Evolutionary conservation across 1,284 basidiomycete genomes (phyloP), one percentile per base, ranked within the genome.

Genomic region (Marasmius fiardii): DNA sequence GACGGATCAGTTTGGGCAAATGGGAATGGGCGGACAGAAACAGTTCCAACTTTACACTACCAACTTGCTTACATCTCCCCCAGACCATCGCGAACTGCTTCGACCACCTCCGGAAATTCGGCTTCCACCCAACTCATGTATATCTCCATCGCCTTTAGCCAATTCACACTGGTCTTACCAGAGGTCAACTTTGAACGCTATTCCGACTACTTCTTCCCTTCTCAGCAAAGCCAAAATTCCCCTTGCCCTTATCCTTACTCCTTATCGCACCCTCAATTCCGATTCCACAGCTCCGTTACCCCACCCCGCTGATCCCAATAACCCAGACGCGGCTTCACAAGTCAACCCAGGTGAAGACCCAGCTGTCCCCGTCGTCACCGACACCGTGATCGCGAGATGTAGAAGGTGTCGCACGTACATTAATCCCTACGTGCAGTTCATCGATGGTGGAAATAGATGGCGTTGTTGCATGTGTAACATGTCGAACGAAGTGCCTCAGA

Each of bases 381-480:
- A 99, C 71, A 94, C 92, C 0, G 92, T 99, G 48, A 99, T 99
- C 65, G 96, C 97, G 47, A 91, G 97, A 45, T 99, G 97, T 75
- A 85, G 97, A 60, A 86, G 96, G 39, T 99, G 97, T 81, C 85
- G 97, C 66, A 93, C 94, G 43, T 99, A 99, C 75, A 99, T 99
- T 75, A 98, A 99, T 71, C 96, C 97, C 3, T 99, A 93, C 68
- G 95, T 98, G 41, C 93, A 95, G 64, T 99, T 99, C 71, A 95
- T 98, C 68, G 97, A 99, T 69, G 95, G 95, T 59, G 97, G 97
- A 34, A 95, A 95, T 72, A 88, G 88, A 60, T 98, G 97, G 97
- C 93, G 97, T 71, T 99, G 97, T 72, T 98, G 94, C 76, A 95
- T 99, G 93, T 99, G 97, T 74, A 93, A 91, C 66, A 88, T 99